Evolutionary conservation across 1,284 basidiomycete species (phyloP), one percentile per base, ranked within the genome.

Genomic region (Irpex lacteus): DNA sequence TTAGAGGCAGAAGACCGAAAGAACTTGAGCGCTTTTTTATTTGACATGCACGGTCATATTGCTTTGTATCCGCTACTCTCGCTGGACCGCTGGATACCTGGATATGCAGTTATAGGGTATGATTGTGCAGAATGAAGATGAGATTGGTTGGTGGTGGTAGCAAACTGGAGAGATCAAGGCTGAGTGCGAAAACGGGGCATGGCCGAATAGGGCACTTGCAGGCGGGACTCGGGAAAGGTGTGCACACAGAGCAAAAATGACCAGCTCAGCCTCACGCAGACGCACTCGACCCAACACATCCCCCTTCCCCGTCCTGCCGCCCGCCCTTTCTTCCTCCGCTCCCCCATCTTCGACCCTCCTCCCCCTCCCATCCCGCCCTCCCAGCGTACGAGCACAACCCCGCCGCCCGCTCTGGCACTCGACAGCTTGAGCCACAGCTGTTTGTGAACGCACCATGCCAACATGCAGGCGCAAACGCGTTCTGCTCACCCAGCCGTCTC

Each of bases 381-480:
- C 69, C 50, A 26, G 26, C 26, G 26, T 26, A 26, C 26, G 26
- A 26, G 26, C 26, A 64, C 68, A 66, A 66, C 49, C 65, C 64
- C 66, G 67, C 65, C 68, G 56, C 61, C 66, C 68, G 63, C 67
- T 61, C 64, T 67, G 67, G 59, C 60, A 66, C 68, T 66, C 65
- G 3, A 2, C 18, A 8, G 19, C 18, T 8, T n/a, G n/a, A 18
- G 13, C 50, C 66, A 66, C 68, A 19, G 19, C 54, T 8, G 26
- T 18, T 26, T 26, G 6, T 26, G 26, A 15, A 36, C 54, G 9
- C 21, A 36, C 13, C 69, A 96, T 96, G 94, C 93, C 94, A 70
- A 91, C 92, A 74, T 92, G 93, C 79, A 90, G 94, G 71, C 89
- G 94, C 79, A 96, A 96, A 79, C 89, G 92, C 79, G 94, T 96